Base-by-base conservation (phyloP, 2,329 filamentous ascomycete species). In the Chaetomiaceae sp. region DNA sequence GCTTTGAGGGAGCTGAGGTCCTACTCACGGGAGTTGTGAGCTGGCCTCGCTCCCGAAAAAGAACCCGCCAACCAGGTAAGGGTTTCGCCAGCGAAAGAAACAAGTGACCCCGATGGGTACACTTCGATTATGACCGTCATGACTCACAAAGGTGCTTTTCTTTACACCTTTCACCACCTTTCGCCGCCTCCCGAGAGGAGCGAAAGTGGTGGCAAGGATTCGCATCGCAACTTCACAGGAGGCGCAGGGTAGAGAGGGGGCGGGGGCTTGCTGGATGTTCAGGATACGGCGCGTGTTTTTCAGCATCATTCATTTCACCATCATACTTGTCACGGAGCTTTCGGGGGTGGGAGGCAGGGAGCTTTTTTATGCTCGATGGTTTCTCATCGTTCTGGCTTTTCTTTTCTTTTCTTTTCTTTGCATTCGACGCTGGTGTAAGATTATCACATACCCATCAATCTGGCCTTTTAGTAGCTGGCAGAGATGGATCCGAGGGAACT, bases 1-100 rank as follows among this genome's bases (percentile, higher is more conserved):
- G 55, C 76, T 95, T 39, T 93, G 66, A 72, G 54, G 21, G 16
- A 33, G 27, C 16, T 14, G 8, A 8, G 14, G 43, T 37, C 20
- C 25, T 23, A 23, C 44, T 23, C 47, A 43, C 19, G 37, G 47
- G 49, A 39, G 34, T 35, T 46, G 44, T 48, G 38, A 51, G 53
- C 53, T 50, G 50, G 51, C 35, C 43, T 54, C 34, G 39, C 48
- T 39, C 51, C 51, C 46, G 40, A 42, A 37, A n/a, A 42, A n/a
- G n/a, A n/a, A n/a, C n/a, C n/a, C n/a, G n/a, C n/a, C n/a, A n/a
- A n/a, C n/a, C n/a, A n/a, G n/a, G n/a, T 16, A 45, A 16, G 10
- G 13, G 17, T 39, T 20, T n/a, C 16, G n/a, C 42, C 23, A 30
- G 27, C 37, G 10, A 27, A 33, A 31, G 1, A 20, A 30, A n/a